Base-by-base conservation (phyloP, 768 basidiomycete genomes). In the Amyloporia xantha region DNA sequence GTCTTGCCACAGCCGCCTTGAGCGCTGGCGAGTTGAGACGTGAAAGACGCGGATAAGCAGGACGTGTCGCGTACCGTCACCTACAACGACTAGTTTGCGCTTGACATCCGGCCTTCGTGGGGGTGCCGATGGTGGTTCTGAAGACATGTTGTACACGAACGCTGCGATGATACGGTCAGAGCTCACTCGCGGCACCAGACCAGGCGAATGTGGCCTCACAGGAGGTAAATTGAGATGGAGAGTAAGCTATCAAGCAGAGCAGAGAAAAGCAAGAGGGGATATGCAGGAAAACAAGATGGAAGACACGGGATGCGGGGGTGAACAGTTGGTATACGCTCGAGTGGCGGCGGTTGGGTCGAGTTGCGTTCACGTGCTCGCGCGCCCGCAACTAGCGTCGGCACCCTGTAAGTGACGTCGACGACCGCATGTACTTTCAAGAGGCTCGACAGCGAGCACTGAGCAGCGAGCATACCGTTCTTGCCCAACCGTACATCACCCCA, bases 1-100 rank as follows among this genome's bases (percentile, higher is more conserved):
- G 93, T 96, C 80, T 95, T 91, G 61, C 87, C 88, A 62, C 88
- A 90, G 51, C 87, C 86, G 67, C 86, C 84, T 86, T 38, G 41
- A 30, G 20, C 17, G 25, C 12, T 52, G 21, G 55, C 5, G 15
- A 17, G 25, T 39, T 11, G 37, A 37, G 37, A 42, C 33, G 47
- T 26, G 30, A 48, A 25, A 39, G 30, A 30, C 23, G 38, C 15
- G 21, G 10, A 23, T 33, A 44, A 21, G 35, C 13, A 25, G 15
- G 45, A 59, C 62, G 53, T 49, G n/a, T n/a, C 69, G 67, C 76
- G 72, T 67, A 84, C 89, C 89, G 65, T 91, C 90, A 52, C 86
- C 88, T 28, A 91, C 88, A 39, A 92, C 90, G 44, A 92, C 90
- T 36, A 92, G 77, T 65, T 92, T 92, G 60, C 81, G 80, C 72